Percentiles rank a stretch among this genome's conserved stretches.
Evolutionary conservation across 768 basidiomycete genomes (phyloP).

Genomic region (Suillus placidus): DNA sequence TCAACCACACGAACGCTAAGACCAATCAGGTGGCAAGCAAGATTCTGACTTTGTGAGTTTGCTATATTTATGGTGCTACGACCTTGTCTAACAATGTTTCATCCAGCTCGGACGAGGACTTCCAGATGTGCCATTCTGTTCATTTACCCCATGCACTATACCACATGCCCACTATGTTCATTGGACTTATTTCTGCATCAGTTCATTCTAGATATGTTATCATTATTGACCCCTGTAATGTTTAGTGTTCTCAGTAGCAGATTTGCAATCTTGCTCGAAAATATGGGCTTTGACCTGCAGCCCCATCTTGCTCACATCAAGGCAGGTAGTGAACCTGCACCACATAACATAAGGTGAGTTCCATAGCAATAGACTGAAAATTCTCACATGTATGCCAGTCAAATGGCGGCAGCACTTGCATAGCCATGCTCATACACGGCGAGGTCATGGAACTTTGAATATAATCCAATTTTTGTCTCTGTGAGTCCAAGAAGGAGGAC

Average conservation of each 20-base stretch:
- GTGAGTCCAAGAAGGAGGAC: constrained; percentile 53
- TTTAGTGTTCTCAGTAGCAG: constrained; percentile 1
- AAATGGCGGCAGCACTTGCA: constrained; percentile 43
- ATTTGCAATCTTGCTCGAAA: constrained; percentile 42
- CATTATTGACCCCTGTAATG: constrained; percentile 4
- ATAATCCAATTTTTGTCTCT: constrained; percentile 56
- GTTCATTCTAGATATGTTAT: constrained; percentile 3
- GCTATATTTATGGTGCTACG: background rate
- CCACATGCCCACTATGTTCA: background rate
- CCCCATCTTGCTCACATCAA: constrained; percentile 77
- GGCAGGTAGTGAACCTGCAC: constrained; percentile 62
- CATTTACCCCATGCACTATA: background rate
- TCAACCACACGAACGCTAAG: constrained; percentile 41
- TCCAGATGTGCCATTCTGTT: constrained; percentile 26
- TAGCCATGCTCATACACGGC: constrained; percentile 58
- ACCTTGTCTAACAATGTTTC: background rate
- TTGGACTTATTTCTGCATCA: background rate
- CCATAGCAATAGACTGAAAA: background rate
- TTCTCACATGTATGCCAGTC: constrained; percentile 68
- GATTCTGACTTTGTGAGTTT: constrained; percentile 45
- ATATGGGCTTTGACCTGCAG: constrained; percentile 48
- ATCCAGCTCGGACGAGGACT: constrained; percentile 45
- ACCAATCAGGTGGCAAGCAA: constrained; percentile 26
- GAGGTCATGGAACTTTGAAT: constrained; percentile 63
- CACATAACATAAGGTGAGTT: background rate